phyloP scores from a whole-genome alignment of 345 rosid species.

The Brassica rapa region DNA sequence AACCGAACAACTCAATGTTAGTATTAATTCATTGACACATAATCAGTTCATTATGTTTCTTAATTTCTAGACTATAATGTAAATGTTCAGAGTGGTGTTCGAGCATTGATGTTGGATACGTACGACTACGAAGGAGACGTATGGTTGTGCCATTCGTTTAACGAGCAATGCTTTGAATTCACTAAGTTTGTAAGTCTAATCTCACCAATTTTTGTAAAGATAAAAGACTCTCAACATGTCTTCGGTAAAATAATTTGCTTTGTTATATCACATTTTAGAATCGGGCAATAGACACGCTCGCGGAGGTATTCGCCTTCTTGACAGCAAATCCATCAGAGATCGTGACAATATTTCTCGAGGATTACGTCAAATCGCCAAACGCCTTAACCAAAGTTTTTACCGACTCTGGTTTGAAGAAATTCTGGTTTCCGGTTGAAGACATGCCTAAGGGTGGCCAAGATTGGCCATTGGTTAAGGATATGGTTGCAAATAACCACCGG shows the following conservation, averaged over 20 bases:
- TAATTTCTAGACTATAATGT: neutral
- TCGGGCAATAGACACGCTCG: slow-evolving; percentile 52
- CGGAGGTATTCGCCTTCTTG: slow-evolving; percentile 53
- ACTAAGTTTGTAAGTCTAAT: slow-evolving; percentile 55
- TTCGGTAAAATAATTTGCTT: neutral
- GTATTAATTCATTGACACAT: slow-evolving; percentile 4
- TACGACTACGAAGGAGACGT: slow-evolving; percentile 62
- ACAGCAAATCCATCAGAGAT: slow-evolving; percentile 55
- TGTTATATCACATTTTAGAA: slow-evolving; percentile 29
- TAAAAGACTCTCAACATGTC: neutral
- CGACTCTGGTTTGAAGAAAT: slow-evolving; percentile 54
- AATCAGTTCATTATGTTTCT: neutral
- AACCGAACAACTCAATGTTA: slow-evolving; percentile 61
- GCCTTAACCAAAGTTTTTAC: slow-evolving; percentile 54
- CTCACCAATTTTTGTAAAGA: neutral
- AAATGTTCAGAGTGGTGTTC: slow-evolving; percentile 56
- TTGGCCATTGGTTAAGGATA: slow-evolving; percentile 58
- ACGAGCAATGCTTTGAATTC: slow-evolving; percentile 45
- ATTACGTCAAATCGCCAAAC: slow-evolving; percentile 54
- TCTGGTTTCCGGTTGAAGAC: slow-evolving; percentile 55
- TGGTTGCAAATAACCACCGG: slow-evolving; percentile 51
- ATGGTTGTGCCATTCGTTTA: slow-evolving; percentile 67
- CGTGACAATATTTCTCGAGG: slow-evolving; percentile 59
- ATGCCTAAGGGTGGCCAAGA: slow-evolving; percentile 57
- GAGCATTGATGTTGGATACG: slow-evolving; percentile 64